Evolutionary conservation across 768 basidiomycete species (phyloP), one percentile per base, ranked within the genome.

Genomic region (Tricholoma sp.): DNA sequence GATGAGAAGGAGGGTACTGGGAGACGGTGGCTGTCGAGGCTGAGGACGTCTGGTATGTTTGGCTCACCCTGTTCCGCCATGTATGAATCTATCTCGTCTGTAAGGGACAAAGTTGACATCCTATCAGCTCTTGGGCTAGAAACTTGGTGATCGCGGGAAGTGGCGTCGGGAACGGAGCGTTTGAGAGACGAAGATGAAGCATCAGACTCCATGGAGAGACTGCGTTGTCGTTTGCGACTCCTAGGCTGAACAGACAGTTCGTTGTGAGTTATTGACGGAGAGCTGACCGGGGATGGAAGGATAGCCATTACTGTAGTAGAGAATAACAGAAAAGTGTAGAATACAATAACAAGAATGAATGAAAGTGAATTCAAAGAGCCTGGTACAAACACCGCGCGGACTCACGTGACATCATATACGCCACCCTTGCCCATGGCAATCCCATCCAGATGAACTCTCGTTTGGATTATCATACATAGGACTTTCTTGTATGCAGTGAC

Each of bases 161-260:
- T 77, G 50, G 79, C 83, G 67, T 90, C 88, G 20, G 91, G 89
- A 54, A 82, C 82, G 17, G 89, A 80, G 60, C 92, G 86, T 76
- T 94, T 95, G 58, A 84, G 75, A 29, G 89, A 92, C 24, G 88
- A 84, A 28, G 80, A 81, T 57, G 85, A 84, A 54, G 79, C 75
- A 63, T 84, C 82, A 47, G 89, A 89, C 66, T 87, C 78, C 84
- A 86, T 87, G 36, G 89, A 90, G 62, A 74, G 78, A 60, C 85
- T 88, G 64, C 89, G 84, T 66, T 87, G 85, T 69, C 88, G 78
- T 75, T 89, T 89, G 65, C 88, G 77, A 63, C 74, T 74, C 61
- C 74, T 73, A 29, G 70, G 70, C 57, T 74, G 74, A 18, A 70
- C 62, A 17, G 76, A 66, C 39, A 32, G n/a, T 4, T 72, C 62